Base-by-base conservation (phyloP, 768 basidiomycete genomes). In the Serendipita sp. region DNA sequence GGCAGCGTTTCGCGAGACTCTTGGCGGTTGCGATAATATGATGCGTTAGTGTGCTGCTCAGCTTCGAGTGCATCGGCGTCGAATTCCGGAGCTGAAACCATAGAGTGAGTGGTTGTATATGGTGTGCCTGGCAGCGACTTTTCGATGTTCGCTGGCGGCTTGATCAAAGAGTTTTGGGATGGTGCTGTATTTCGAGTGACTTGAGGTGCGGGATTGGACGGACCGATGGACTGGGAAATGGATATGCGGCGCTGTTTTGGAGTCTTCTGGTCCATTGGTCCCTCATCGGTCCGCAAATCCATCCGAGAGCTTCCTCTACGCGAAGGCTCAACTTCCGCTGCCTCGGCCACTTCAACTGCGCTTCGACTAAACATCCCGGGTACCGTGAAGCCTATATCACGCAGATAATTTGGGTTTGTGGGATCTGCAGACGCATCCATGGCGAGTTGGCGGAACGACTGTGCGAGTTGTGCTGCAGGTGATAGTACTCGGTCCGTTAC, bases 311-410 rank as follows among this genome's bases (percentile, higher is more conserved):
- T 24, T 31, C 26, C 31, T n/a, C 31, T n/a, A n/a, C 26, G 24
- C 26, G 9, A 5, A n/a, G 45, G 26, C 17, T 9, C 53, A n/a
- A 4, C 53, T 58, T 34, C 53, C 9, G 31, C 26, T 34, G 14
- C 24, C 17, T n/a, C 26, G 4, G 20, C 31, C 24, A 58, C 30
- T 4, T 33, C 24, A 24, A 22, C 11, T 28, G 33, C 53, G 28
- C 53, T 58, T 24, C 53, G 24, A n/a, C 53, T 58, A 33, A 58
- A 58, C 53, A 58, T 58, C 22, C 53, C 33, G 28, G 53, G 53
- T 22, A 58, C 53, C 11, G 53, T 58, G 31, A 58, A 58, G 17
- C 26, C n/a, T 31, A 58, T 58, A n/a, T 58, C 53, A n/a, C 53
- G 53, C 26, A 58, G 33, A 58, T 58, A 58, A 20, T 30, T 58